These are phyloP conservation scores for Calonectria pseudoturangicola DNA, from an alignment of 2,329 filamentous ascomycete genomes.

Conservation along the genomic window DNA sequence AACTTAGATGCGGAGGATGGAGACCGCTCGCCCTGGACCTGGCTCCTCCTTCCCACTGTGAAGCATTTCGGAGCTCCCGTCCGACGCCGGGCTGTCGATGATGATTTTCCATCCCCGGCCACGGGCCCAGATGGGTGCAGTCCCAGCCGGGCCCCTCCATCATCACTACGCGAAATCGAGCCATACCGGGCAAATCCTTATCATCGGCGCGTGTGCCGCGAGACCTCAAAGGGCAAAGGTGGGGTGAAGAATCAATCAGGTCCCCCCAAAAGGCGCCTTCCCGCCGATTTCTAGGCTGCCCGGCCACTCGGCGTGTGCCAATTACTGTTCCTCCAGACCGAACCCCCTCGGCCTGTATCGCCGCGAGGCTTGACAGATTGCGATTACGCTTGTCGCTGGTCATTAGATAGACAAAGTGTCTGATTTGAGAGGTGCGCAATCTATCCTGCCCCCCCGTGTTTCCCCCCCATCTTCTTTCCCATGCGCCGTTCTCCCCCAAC, in stretches of 20 bases:
- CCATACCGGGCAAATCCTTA: slow-evolving; percentile 37
- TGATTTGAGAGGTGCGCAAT: slow-evolving; percentile 29
- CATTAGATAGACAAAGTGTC: slow-evolving; percentile 45
- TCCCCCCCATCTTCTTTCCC: slow-evolving; percentile 30
- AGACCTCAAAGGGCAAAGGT: slow-evolving; percentile 46
- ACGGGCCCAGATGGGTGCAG: slow-evolving; percentile 17
- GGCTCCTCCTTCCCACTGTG: slow-evolving; percentile 11
- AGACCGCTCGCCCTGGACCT: neutral
- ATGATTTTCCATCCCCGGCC: slow-evolving; percentile 27
- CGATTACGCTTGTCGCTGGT: slow-evolving; percentile 42
- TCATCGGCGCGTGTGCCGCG: slow-evolving; percentile 38
- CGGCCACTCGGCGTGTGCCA: slow-evolving; percentile 44
- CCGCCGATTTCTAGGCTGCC: slow-evolving; percentile 21
- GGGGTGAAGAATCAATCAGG: slow-evolving; percentile 32
- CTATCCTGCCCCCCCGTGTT: slow-evolving; percentile 26
- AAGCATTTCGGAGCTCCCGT: slow-evolving; percentile 19
- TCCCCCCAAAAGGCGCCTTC: slow-evolving; percentile 17
- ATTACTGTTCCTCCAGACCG: slow-evolving; percentile 49
- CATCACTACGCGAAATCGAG: slow-evolving; percentile 36
- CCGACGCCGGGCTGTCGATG: slow-evolving; percentile 36
- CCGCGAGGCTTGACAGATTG: slow-evolving; percentile 38
- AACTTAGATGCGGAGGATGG: slow-evolving; percentile 23
- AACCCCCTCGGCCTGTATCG: slow-evolving; percentile 25
- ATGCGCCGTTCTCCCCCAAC: slow-evolving; percentile 40
- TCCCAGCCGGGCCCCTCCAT: slow-evolving; percentile 26